Percentiles rank a stretch among this genome's conserved stretches.
phyloP scores from a whole-genome alignment of 768 basidiomycete species.

The Mycena metata region DNA sequence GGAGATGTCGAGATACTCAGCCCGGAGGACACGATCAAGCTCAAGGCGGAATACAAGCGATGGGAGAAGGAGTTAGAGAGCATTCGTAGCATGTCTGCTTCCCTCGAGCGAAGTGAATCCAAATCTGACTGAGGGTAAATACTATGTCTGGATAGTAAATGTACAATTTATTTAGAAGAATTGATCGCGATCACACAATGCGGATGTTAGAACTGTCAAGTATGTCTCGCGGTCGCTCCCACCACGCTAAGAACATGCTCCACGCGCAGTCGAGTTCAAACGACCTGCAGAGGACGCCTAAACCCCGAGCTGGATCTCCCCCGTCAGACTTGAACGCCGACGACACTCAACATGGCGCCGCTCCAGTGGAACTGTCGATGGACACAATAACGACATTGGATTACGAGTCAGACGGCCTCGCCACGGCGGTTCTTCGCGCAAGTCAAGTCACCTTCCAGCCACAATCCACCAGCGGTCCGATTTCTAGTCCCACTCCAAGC shows the following conservation, averaged over 20 bases:
- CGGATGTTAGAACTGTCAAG: too few relatives aligned
- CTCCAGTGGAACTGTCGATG: not conserved
- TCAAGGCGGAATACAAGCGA: conserved; percentile 60
- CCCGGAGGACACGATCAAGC: conserved; percentile 62
- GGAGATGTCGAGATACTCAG: conserved; percentile 68
- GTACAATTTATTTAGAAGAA: not conserved
- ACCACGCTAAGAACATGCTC: conserved; percentile 20
- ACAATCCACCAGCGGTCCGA: not conserved
- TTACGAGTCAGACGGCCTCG: conserved; percentile 9
- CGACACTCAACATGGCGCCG: not conserved
- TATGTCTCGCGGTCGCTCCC: conserved; percentile 26
- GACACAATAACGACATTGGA: conserved; percentile 20
- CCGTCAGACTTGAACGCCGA: not conserved
- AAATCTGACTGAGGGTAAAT: conserved; percentile 28
- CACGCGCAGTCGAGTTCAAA: conserved; percentile 14
- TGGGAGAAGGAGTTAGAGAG: conserved; percentile 67
- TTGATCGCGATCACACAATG: conserved; percentile 4
- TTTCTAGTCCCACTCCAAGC: not conserved
- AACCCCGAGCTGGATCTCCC: not conserved
- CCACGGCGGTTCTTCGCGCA: conserved; percentile 26
- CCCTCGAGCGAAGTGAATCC: conserved; percentile 39
- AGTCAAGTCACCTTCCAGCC: conserved; percentile 23
- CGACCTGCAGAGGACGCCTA: not conserved
- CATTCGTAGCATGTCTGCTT: conserved; percentile 58
- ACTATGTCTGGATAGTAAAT: too few relatives aligned